Conservation (phyloP, 305 asterid genomes). For the Rubia occidens region DNA sequence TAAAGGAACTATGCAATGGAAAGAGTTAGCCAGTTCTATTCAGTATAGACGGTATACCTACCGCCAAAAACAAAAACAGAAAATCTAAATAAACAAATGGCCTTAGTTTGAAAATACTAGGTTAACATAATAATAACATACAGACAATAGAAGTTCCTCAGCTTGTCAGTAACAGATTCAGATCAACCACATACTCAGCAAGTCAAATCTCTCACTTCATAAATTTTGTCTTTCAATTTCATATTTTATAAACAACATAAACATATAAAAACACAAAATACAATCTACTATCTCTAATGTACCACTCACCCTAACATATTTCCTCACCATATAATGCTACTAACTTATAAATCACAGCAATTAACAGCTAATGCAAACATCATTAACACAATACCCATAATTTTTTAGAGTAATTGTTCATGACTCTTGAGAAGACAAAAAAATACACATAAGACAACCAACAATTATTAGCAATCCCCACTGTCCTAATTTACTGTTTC, state of each 20-base stretch:
- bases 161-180: background rate
- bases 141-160: background rate
- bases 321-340: background rate
- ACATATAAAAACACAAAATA: background rate
- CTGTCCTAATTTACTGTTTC: slow-evolving; percentile 20
- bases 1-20: background rate
- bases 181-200: background rate
- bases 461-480: slow-evolving; percentile 9
- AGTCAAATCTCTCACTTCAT: background rate
- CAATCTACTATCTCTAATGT: background rate
- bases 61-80: background rate
- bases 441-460: slow-evolving; percentile 14
- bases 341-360: background rate
- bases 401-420: background rate
- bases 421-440: slow-evolving; percentile 14
- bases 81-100: background rate
- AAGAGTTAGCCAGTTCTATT: background rate
- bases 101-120: background rate
- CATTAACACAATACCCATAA: background rate
- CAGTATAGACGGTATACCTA: background rate
- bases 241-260: background rate
- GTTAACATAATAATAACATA: background rate
- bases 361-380: background rate
- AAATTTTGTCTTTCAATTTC: background rate
- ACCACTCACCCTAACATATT: background rate